Conservation (phyloP, 2,329 filamentous ascomycete species). For the Byssochlamys sp. region DNA sequence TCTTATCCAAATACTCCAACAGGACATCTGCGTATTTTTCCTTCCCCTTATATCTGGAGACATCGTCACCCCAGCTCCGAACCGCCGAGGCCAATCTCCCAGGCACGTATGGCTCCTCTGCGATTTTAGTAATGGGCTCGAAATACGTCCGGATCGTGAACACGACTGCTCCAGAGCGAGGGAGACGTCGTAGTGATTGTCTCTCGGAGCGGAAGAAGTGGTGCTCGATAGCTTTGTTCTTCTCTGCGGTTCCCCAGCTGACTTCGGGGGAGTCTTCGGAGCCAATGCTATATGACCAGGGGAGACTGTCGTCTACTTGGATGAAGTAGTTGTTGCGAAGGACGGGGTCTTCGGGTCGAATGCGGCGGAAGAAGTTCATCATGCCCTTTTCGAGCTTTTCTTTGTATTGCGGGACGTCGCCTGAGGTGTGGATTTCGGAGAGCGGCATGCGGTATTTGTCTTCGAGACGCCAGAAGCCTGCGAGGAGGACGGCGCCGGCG, state of each 20-base stretch:
- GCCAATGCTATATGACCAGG: constrained; percentile 70
- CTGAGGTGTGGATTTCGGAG: constrained; percentile 68
- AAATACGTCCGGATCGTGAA: constrained; percentile 80
- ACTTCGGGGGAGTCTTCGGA: constrained; percentile 55
- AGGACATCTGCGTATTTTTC: constrained; percentile 64
- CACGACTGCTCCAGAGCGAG: constrained; percentile 49
- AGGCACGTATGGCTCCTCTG: constrained; percentile 63
- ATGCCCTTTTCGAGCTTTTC: constrained; percentile 67
- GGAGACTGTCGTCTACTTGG: constrained; percentile 67
- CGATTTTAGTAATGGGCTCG: constrained; percentile 58
- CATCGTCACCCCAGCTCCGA: constrained; percentile 71
- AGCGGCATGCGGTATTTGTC: constrained; percentile 75
- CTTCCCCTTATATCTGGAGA: constrained; percentile 66
- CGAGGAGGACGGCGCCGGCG: constrained; percentile 63
- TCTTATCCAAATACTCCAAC: constrained; percentile 64
- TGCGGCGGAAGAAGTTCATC: constrained; percentile 67
- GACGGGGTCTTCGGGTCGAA: constrained; percentile 58
- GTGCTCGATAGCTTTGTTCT: constrained; percentile 60
- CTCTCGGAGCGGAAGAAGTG: constrained; percentile 71
- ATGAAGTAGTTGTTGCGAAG: constrained; percentile 77
- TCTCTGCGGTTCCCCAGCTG: constrained; percentile 67
- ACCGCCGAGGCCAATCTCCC: constrained; percentile 68
- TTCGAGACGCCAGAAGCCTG: constrained; percentile 72
- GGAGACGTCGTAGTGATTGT: constrained; percentile 58
- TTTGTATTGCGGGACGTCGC: constrained; percentile 63